Evolutionary conservation across 75 land plant genomes (phyloP), one percentile per base, ranked within the genome.

Genomic region (Sequoiadendron giganteum): DNA sequence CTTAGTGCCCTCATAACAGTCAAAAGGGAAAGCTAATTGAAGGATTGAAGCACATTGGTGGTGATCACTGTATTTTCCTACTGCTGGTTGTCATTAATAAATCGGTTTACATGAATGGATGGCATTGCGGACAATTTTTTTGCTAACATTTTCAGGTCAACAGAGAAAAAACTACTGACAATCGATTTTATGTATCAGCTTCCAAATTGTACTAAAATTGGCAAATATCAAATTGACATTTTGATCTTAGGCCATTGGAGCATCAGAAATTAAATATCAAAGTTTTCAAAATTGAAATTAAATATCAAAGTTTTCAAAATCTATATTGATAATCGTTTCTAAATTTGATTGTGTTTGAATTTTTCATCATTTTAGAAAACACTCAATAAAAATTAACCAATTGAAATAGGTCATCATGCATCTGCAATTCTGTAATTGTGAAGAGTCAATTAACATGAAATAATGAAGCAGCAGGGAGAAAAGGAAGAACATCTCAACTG

Each of bases 401-500:
- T n/a, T n/a, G 65, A 58, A 58, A 58, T 21, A 15, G 3, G 25
- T 0, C n/a, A 65, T 65, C 25, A 65, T 7, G 30, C 21, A 65
- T 28, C 28, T 25, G n/a, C 70, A 7, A 65, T 25, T 65, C 70
- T 58, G 65, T 58, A 58, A 65, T 65, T 65, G n/a, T 58, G 25
- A 18, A 58, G 6, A 79, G 28, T 79, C 9, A 80, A 32, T 40
- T 80, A 18, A 38, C 39, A 80, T 40, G 25, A 28, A 80, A 40
- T 21, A 39, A 32, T 38, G 85, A 45, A 11, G 3, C 10, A 18
- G 58, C 16, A 28, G 28, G 25, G 18, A 30, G 9, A 32, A 30
- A 81, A 18, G 52, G 2, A 55, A 91, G 25, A 65, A 28, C 28
- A 65, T 21, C 70, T 65, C 87, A 61, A 95, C 98, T 25, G 93